A percentile compares a stretch with the other conserved stretches of the same genome.
Conservation (phyloP, 1,284 basidiomycete species). For the Moesziomyces sp. region DNA sequence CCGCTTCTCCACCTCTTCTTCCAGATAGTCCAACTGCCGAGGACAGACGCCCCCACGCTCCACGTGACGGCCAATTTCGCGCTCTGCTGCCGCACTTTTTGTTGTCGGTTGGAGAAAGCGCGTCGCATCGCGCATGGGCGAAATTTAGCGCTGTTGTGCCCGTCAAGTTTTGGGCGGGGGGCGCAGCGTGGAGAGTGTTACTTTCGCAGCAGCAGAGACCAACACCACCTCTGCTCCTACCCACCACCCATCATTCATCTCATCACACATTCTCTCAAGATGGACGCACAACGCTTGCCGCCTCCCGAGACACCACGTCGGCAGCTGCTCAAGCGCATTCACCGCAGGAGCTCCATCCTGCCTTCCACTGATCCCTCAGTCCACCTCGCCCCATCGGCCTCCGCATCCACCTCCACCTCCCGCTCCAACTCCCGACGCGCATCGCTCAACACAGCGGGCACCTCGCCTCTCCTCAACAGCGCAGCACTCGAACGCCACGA, state of each 20-base stretch:
- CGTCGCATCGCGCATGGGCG: no score
- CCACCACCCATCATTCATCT: neutral
- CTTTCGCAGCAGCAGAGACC: no score
- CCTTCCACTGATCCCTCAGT: conserved; percentile 23
- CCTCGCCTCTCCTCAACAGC: conserved; percentile 10
- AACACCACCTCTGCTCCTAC: neutral
- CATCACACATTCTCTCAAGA: neutral
- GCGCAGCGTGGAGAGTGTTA: no score
- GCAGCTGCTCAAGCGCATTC: conserved; percentile 52
- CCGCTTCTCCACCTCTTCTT: no score
- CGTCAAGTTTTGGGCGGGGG: no score
- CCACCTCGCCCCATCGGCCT: conserved; percentile 15
- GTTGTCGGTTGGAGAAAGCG: no score
- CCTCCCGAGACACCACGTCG: conserved; percentile 48
- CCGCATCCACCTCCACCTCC: conserved; percentile 8
- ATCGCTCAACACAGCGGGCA: conserved; percentile 13
- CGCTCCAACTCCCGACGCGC: conserved; percentile 20
- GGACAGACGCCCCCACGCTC: conserved; percentile 10
- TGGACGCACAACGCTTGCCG: conserved; percentile 30
- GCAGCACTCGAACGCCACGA: conserved; percentile 16
- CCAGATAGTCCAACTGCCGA: no score
- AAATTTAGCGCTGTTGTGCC: no score
- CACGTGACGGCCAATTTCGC: conserved; percentile 19
- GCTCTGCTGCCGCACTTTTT: conserved; percentile 5
- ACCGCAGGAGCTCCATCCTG: conserved; percentile 43